Conservation (phyloP, 2,329 filamentous ascomycete genomes). For the Sarocladium kiliense region DNA sequence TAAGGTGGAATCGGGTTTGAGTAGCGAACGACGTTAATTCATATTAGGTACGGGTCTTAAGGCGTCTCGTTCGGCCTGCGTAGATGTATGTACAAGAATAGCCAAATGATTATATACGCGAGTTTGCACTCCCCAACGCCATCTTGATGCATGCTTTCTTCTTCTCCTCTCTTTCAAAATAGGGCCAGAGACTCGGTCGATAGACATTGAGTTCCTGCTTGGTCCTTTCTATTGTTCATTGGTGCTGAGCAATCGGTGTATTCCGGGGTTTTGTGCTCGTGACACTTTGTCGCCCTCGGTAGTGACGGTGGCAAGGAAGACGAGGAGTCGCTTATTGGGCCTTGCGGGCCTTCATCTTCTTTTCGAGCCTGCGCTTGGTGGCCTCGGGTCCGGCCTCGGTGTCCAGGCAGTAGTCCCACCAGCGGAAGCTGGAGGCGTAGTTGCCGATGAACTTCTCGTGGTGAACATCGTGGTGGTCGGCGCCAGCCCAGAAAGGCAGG, state of each 20-base stretch:
- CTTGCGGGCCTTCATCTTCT: conserved; percentile 61
- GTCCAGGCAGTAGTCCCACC: conserved; percentile 95
- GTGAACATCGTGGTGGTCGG: conserved; percentile 93
- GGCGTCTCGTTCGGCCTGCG: conserved; percentile 15
- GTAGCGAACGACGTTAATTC: conserved; percentile 24
- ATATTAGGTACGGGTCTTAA: conserved; percentile 26
- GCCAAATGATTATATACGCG: conserved; percentile 1
- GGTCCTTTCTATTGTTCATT: background rate
- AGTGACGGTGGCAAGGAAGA: no score
- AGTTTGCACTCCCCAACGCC: conserved; percentile 8
- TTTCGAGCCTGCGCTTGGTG: conserved; percentile 75
- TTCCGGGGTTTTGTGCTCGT: no score
- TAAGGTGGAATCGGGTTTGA: background rate
- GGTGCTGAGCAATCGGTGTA: no score
- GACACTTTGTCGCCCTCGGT: no score
- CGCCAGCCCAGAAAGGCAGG: conserved; percentile 96
- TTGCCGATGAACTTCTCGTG: conserved; percentile 99
- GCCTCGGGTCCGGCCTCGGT: conserved; percentile 91
- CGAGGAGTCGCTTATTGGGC: conserved; percentile 44
- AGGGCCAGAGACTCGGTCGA: no score
- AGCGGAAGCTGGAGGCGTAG: conserved; percentile 95
- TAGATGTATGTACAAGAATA: conserved; percentile 10
- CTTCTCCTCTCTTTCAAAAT: background rate
- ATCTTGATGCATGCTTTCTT: conserved; percentile 1
- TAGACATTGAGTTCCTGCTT: no score